These are phyloP conservation scores for Lipomyces sp. DNA, from an alignment of 805 yeast genomes.

Conservation along the genomic window DNA sequence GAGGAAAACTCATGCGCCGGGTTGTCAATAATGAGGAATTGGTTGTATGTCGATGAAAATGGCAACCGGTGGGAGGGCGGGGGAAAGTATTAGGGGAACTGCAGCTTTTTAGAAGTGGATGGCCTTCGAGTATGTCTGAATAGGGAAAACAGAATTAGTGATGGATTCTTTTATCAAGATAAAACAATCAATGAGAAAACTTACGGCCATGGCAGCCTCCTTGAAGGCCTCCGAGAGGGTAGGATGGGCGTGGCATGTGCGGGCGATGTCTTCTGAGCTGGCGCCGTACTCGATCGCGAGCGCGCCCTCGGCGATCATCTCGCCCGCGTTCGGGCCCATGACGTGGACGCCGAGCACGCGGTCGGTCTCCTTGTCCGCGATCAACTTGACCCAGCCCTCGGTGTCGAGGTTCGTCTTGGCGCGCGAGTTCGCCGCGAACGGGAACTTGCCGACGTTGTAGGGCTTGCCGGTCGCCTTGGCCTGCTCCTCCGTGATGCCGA, in stretches of 20 bases:
- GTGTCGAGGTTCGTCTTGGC: conserved; percentile 97
- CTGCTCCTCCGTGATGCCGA: conserved; percentile 93
- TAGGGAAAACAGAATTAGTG: not conserved
- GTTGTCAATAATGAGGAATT: too few species aligned
- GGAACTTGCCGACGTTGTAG: conserved; percentile 95
- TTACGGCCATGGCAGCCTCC: conserved; percentile 94
- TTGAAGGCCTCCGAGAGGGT: conserved; percentile 96
- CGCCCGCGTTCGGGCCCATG: conserved; percentile 98
- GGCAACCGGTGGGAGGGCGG: too few species aligned
- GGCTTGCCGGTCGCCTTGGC: conserved; percentile 87
- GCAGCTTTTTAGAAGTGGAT: conserved; percentile 71
- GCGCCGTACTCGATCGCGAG: conserved; percentile 99
- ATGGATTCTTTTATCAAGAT: not conserved
- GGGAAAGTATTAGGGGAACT: too few species aligned
- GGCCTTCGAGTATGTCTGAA: conserved; percentile 84
- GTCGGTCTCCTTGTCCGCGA: conserved; percentile 96
- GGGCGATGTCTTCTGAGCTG: conserved; percentile 93
- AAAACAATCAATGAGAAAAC: too few species aligned
- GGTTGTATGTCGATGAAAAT: too few species aligned
- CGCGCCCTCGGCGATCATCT: conserved; percentile 98
- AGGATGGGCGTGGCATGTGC: conserved; percentile 99
- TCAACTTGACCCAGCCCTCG: conserved; percentile 93
- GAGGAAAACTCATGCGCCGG: too few species aligned
- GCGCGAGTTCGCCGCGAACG: conserved; percentile 98
- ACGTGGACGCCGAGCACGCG: conserved; percentile 95